Base-by-base conservation (phyloP, 768 basidiomycete species). In the Sporobolomyces roseus region DNA sequence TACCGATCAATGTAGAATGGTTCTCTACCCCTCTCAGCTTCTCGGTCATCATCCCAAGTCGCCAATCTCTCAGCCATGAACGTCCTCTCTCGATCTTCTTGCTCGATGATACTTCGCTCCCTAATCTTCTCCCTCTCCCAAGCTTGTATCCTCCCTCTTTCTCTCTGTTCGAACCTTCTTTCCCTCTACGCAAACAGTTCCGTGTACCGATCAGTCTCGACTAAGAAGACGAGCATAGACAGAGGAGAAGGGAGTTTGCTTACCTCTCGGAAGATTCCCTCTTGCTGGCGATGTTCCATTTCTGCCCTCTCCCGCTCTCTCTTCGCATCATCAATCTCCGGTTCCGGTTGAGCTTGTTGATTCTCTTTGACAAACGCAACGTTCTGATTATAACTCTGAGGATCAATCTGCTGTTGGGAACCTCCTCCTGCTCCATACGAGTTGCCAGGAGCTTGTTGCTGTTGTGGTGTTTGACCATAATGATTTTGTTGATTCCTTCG, bases 1-100 rank as follows among this genome's bases (percentile, higher is more conserved):
- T 71, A 91, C 90, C 93, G 85, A 77, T 98, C 96, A 51, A 88
- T 83, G 75, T 93, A 94, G 80, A 93, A 99, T 35, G 86, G 77
- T 74, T 99, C 96, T 72, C 93, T 88, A 63, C 92, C 93, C 74
- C 90, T 87, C 65, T 94, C 93, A 67, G 91, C 89, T 75, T 94
- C 91, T 86, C 91, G 92, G 9, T 93, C 83, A 73, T 93, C 91
- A 70, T 82, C 81, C 62, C 93, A 84, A 2, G 87, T 84, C 10
- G 86, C 84, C 33, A 87, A 85, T 83, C 90, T 88, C 76, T 94
- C 90, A 19, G 86, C 53, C 75, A 74, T 71, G 36, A 61, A 56
- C 33, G 58, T 77, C 10, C 85, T 83, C 72, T 92, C 90, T 12
- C 87, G 85, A 32, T 89, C 88, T 77, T 93, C 88, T 16, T 86